Base-by-base conservation (phyloP, 768 basidiomycete species). In the Phanerochaete carnosa region DNA sequence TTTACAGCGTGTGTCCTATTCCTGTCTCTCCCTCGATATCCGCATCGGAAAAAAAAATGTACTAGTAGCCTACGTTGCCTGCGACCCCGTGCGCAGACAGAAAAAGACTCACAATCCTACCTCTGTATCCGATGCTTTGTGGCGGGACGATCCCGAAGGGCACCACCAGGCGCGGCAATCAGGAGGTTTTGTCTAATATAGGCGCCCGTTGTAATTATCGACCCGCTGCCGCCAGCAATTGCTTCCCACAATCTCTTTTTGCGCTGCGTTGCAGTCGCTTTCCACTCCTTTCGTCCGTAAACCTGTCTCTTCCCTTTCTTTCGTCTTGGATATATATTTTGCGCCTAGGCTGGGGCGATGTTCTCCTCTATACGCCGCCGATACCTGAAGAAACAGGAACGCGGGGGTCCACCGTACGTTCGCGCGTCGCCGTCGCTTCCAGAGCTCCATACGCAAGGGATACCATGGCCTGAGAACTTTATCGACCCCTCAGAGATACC, bases 381-480 rank as follows among this genome's bases (percentile, higher is more conserved):
- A 73, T 78, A 83, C 60, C 74, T 73, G 61, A 77, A 67, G 85
- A 79, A 77, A 78, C 80, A 74, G 74, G 72, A 66, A 76, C 80
- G 66, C 73, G 79, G 45, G 51, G 69, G 57, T 23, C 64, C 75
- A 1, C 74, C 79, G 35, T 75, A 76, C 62, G 79, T 93, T 55
- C 87, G 85, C 67, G 79, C 85, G n/a, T 90, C 89, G 43, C 88
- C 90, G 8, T 93, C 91, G 53, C 81, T 94, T 37, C 92, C 92
- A 59, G 85, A 91, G 69, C 81, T 94, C 65, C 80, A 77, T 55
- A 81, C 87, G 46, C 87, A 86, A 68, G 89, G 86, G 35, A 89
- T 92, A 39, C 88, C 88, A 59, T 94, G 92, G 92, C 92, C 92
- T 25, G 88, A 88, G 74, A 81, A 87, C 73, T 82, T 94, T 35